Percentiles rank a stretch among this genome's conserved stretches.
phyloP scores from a whole-genome alignment of 2,329 filamentous ascomycete genomes.

The Colletotrichum cereale region DNA sequence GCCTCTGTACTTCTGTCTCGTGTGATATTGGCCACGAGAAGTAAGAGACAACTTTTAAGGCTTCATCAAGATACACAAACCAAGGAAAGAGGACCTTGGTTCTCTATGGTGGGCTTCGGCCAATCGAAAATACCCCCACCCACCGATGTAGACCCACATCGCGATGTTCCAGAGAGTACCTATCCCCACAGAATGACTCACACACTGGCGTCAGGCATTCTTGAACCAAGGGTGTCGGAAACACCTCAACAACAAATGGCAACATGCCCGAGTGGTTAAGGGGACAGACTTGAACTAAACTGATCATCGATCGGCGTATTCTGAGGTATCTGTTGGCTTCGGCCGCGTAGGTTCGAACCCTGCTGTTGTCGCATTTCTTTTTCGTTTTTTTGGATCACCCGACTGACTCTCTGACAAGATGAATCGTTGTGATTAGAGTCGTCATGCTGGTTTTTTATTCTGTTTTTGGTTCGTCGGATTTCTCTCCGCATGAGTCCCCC shows the following conservation, averaged over 20 bases:
- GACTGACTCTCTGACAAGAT: too few relatives aligned
- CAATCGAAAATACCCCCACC: background rate
- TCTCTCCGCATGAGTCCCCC: background rate
- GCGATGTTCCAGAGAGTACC: background rate
- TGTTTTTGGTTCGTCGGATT: background rate
- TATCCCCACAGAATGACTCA: background rate
- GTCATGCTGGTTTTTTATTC: background rate
- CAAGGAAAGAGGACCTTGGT: background rate
- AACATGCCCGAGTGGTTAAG: constrained; percentile 41
- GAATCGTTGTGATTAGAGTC: too few relatives aligned
- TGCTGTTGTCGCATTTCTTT: constrained; percentile 35
- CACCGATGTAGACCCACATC: background rate
- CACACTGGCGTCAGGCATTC: accelerated
- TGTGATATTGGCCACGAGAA: background rate
- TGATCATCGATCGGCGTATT: background rate
- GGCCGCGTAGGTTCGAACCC: constrained; percentile 40
- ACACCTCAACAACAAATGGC: background rate
- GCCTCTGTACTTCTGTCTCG: background rate
- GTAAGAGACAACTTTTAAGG: background rate
- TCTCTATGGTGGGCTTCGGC: background rate
- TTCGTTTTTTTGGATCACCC: background rate
- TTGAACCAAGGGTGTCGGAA: accelerated
- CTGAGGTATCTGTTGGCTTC: constrained; percentile 35
- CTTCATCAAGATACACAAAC: background rate
- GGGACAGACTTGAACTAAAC: constrained; percentile 36